A percentile compares a stretch with the other conserved stretches of the same genome.
Conservation (phyloP, 345 rosid species). For the Angophora floribunda region DNA sequence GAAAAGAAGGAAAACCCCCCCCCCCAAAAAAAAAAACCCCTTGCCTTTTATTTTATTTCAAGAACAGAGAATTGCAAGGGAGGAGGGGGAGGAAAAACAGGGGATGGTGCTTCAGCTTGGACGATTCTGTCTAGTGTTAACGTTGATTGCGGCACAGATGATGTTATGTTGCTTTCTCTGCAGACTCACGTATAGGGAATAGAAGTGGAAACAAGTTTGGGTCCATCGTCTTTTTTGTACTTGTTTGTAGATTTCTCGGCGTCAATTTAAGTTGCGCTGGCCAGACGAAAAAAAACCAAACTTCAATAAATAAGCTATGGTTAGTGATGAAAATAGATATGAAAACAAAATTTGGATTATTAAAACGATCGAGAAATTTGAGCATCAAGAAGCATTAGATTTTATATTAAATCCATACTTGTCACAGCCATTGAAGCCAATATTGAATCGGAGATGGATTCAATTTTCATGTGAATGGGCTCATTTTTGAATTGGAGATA, state of each 20-base stretch:
- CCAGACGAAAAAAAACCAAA: no score
- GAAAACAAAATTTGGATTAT: not conserved
- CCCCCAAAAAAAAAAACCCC: no score
- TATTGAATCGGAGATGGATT: not conserved
- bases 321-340: not conserved
- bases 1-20: no score
- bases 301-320: not conserved
- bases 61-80: not conserved
- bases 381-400: no score
- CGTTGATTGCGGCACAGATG: not conserved
- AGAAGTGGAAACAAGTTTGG: not conserved
- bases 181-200: not conserved
- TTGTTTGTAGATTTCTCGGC: not conserved
- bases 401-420: rapidly evolving
- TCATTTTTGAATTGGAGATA: rapidly evolving
- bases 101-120: not conserved
- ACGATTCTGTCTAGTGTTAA: no score
- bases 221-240: not conserved
- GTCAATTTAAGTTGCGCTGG: no score
- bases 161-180: not conserved
- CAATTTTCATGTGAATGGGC: not conserved
- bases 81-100: no score
- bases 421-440: rapidly evolving
- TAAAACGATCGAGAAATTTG: no score
- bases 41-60: not conserved